These are phyloP conservation scores for Ustilago nuda DNA, from an alignment of 1,284 basidiomycete species.

Conservation along the genomic window DNA sequence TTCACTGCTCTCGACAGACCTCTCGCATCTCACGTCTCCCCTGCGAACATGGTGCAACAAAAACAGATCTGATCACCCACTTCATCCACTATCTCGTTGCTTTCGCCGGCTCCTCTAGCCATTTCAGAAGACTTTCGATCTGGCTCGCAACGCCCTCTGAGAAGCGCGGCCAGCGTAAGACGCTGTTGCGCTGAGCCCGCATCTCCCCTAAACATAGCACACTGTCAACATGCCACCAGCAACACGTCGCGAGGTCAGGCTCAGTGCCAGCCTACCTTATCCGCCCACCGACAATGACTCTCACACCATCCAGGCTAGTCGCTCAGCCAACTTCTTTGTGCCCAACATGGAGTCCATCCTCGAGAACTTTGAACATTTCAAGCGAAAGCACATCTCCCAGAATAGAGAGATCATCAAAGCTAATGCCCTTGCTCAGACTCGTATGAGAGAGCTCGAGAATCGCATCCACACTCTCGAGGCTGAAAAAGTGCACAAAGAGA, in stretches of 20 bases:
- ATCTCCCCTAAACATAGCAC: background rate
- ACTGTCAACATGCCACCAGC: constrained; percentile 35
- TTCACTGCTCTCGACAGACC: too few species aligned
- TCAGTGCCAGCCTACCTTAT: constrained; percentile 45
- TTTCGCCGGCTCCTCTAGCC: background rate
- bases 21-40: too few species aligned
- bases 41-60: too few species aligned
- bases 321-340: constrained; percentile 34
- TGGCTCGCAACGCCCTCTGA: too few species aligned
- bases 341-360: constrained; percentile 63
- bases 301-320: constrained; percentile 34
- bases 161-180: background rate
- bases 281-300: constrained; percentile 11
- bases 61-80: too few species aligned
- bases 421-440: constrained; percentile 58
- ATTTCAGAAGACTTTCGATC: too few species aligned
- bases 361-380: constrained; percentile 64
- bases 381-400: constrained; percentile 67
- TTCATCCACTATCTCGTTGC: too few species aligned
- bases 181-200: background rate
- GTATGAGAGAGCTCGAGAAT: constrained; percentile 64
- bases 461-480: constrained; percentile 57
- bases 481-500: constrained; percentile 49
- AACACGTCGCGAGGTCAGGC: constrained; percentile 45
- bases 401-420: constrained; percentile 67